Evolutionary conservation across 306 rosid species (phyloP), one percentile per base, ranked within the genome.

Genomic region (Glycine latifolia): DNA sequence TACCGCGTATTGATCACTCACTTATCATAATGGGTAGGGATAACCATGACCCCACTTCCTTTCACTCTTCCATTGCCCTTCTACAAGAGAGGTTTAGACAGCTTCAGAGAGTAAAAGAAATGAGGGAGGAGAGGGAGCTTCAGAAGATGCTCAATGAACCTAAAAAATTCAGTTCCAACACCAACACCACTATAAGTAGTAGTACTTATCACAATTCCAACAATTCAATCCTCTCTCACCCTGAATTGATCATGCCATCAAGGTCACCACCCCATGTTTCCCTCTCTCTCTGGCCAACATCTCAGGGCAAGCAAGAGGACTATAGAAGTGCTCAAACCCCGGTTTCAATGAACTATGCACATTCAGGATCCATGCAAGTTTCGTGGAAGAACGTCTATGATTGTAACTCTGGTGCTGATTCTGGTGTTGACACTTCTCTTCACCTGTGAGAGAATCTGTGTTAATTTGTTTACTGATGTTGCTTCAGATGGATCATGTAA

Each of bases 351-450:
- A 87, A 69, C 49, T 11, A 46, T 20, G 41, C 63, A 10, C 59
- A 80, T 2, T n/a, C 81, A 47, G 61, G 84, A 9, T 73, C 86
- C 68, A 3, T 61, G 11, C 82, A 82, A 61, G 47, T 16, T 54
- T 76, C 89, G 14, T 83, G 79, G 80, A 86, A 73, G 82, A 82
- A 86, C 10, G 71, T 60, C 13, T 67, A 52, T 67, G 87, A 80
- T 71, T 68, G 67, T 61, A 85, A 86, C 71, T 78, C 82, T 56
- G 87, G 70, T 20, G 74, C 87, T 67, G 86, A 79, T 58, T 77
- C 87, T 78, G 90, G 86, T 61, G 91, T 95, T 65, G 97, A 95
- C 88, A 95, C 99, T 82, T 95, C 97, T 75, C 99, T 94, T 83
- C 98, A 89, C 85, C 88, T 94, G 63, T 94, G 76, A 91, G 85